A percentile compares a stretch with the other conserved stretches of the same genome.
These are phyloP conservation scores for Erythrophleum fordii DNA, from an alignment of 306 rosid species.

Conservation along the genomic window DNA sequence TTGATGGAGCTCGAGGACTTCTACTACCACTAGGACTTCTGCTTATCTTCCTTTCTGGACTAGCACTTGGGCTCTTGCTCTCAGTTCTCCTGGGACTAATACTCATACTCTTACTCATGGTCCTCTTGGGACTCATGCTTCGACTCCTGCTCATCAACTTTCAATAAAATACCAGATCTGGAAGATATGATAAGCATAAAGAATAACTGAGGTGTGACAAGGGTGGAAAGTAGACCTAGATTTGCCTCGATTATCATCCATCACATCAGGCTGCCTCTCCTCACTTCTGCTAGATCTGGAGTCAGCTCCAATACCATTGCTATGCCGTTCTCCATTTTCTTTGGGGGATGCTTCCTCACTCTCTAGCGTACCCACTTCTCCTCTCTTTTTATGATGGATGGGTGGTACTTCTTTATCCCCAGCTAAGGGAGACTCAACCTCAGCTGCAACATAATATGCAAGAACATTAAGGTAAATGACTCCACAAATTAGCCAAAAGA, in stretches of 20 bases:
- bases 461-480: not conserved
- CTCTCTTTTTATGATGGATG: slow-evolving; percentile 50
- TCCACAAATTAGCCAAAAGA: not conserved
- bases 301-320: slow-evolving; percentile 67
- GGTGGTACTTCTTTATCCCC: slow-evolving; percentile 44
- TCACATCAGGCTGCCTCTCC: slow-evolving; percentile 76
- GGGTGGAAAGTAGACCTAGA: slow-evolving; percentile 81
- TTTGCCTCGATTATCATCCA: slow-evolving; percentile 86
- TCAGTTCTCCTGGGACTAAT: slow-evolving; percentile 78
- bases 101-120: slow-evolving; percentile 89
- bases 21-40: slow-evolving; percentile 57
- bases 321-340: slow-evolving; percentile 73
- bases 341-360: slow-evolving; percentile 49
- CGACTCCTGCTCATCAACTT: slow-evolving; percentile 94
- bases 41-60: slow-evolving; percentile 59
- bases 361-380: slow-evolving; percentile 48
- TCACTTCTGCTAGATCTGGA: slow-evolving; percentile 65
- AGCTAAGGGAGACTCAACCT: slow-evolving; percentile 39
- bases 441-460: slow-evolving; percentile 43
- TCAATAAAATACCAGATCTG: slow-evolving; percentile 71
- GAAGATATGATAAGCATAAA: slow-evolving; percentile 65
- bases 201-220: slow-evolving; percentile 74
- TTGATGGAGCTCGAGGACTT: slow-evolving; percentile 57
- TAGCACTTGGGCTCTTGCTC: slow-evolving; percentile 64
- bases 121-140: slow-evolving; percentile 89